Evolutionary conservation across 1,284 basidiomycete genomes (phyloP).

Genomic region (Apiotrichum porosum): DNA sequence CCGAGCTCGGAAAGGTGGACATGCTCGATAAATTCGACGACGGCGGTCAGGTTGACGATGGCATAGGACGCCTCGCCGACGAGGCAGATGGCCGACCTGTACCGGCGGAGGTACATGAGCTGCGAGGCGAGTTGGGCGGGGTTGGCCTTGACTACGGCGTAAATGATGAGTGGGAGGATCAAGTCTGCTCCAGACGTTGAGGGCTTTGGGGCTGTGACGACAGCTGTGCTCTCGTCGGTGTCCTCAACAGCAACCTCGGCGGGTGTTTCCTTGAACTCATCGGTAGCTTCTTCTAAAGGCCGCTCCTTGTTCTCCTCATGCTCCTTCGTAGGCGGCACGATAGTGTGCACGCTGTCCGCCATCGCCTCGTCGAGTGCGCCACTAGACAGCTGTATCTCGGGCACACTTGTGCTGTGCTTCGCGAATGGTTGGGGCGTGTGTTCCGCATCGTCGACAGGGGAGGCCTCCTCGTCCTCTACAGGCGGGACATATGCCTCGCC

Average conservation of each 20-base stretch:
- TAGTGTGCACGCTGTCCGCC: too few relatives aligned
- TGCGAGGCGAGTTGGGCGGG: slow-evolving; percentile 79
- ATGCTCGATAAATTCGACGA: slow-evolving; percentile 84
- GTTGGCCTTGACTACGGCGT: slow-evolving; percentile 82
- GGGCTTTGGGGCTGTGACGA: slow-evolving; percentile 10
- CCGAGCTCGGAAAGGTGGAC: slow-evolving; percentile 80
- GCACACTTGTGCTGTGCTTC: neutral
- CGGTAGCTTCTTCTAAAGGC: neutral
- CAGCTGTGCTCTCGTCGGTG: too few relatives aligned
- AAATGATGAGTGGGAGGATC: slow-evolving; percentile 75
- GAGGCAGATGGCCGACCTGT: slow-evolving; percentile 62
- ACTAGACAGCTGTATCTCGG: neutral
- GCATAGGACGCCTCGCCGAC: slow-evolving; percentile 85
- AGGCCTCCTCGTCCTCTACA: slow-evolving; percentile 3
- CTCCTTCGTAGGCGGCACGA: neutral
- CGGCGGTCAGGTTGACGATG: slow-evolving; percentile 86
- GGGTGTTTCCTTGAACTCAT: slow-evolving; percentile 9
- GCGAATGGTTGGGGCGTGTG: neutral
- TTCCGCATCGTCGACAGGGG: slow-evolving; percentile 3
- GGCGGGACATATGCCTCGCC: slow-evolving; percentile 41
- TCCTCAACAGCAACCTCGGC: too few relatives aligned
- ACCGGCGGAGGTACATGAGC: slow-evolving; percentile 79
- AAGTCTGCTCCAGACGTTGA: slow-evolving; percentile 48
- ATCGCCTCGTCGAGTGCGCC: neutral
- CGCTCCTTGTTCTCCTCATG: neutral